Conservation (phyloP, 306 rosid genomes). For the Quercus alba region DNA sequence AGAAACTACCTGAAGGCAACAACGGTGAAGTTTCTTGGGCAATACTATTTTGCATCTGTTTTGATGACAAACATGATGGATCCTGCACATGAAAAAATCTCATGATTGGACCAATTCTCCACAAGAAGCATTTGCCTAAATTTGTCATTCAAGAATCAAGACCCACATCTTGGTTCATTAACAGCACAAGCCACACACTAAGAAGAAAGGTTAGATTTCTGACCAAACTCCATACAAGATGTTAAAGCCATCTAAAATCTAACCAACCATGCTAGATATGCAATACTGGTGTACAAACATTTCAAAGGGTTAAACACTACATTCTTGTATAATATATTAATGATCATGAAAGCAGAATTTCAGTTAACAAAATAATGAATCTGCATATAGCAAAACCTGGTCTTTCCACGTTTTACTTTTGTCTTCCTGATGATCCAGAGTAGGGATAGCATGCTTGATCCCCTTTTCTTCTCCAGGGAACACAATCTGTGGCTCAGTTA, state of each 20-base stretch:
- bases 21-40: conserved; percentile 29
- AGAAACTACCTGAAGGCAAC: conserved; percentile 44
- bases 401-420: conserved; percentile 25
- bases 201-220: conserved; percentile 1
- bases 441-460: conserved; percentile 23
- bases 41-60: conserved; percentile 32
- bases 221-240: conserved; percentile 9
- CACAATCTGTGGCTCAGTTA: conserved; percentile 33
- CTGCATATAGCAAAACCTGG: conserved; percentile 19
- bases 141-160: neutral
- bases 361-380: conserved; percentile 10
- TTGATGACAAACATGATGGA: conserved; percentile 25
- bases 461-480: conserved; percentile 40
- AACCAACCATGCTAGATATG: conserved; percentile 3
- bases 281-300: neutral
- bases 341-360: neutral
- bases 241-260: conserved; percentile 17
- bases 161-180: neutral
- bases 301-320: neutral
- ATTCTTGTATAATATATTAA: neutral
- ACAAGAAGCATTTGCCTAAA: conserved; percentile 1
- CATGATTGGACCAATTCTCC: conserved; percentile 1
- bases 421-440: conserved; percentile 49
- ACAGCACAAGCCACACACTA: neutral
- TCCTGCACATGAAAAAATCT: conserved; percentile 42